Evolutionary conservation across 1,139 yeast species (phyloP).

Genomic region (Nadsonia commutata): DNA sequence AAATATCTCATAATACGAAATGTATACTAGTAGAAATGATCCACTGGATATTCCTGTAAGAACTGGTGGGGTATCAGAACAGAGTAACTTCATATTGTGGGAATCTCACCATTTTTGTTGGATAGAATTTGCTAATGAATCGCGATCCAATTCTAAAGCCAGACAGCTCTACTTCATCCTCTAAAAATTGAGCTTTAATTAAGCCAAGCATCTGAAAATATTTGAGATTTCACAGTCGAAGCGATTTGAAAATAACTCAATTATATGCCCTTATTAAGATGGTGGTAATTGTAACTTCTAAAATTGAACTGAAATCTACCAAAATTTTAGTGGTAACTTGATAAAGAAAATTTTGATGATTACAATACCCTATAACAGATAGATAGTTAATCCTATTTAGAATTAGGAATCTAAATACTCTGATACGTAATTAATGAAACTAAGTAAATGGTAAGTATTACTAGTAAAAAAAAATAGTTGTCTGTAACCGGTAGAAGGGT

Average conservation of each 20-base stretch:
- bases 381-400: too few relatives aligned
- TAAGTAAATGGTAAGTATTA: too few relatives aligned
- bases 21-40: conserved; percentile 58
- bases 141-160: conserved; percentile 84
- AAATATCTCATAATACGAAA: conserved; percentile 23
- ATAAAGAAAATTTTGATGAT: too few relatives aligned
- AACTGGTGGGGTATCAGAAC: conserved; percentile 74
- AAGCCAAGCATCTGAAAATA: conserved; percentile 11
- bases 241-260: conserved; percentile 1
- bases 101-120: conserved; percentile 33
- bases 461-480: too few relatives aligned
- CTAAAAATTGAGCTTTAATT: conserved; percentile 34
- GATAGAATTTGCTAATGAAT: conserved; percentile 55
- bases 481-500: too few relatives aligned
- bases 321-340: too few relatives aligned
- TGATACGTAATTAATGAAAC: too few relatives aligned
- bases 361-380: too few relatives aligned
- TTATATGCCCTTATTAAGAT: too few relatives aligned
- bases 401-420: too few relatives aligned
- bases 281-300: too few relatives aligned
- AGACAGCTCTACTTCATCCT: conserved; percentile 40
- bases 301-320: too few relatives aligned
- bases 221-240: conserved; percentile 3
- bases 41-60: conserved; percentile 73
- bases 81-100: conserved; percentile 90